Evolutionary conservation across 106 monocot species (phyloP), one percentile per base, ranked within the genome.

Genomic region (Dendrobium catenatum): DNA sequence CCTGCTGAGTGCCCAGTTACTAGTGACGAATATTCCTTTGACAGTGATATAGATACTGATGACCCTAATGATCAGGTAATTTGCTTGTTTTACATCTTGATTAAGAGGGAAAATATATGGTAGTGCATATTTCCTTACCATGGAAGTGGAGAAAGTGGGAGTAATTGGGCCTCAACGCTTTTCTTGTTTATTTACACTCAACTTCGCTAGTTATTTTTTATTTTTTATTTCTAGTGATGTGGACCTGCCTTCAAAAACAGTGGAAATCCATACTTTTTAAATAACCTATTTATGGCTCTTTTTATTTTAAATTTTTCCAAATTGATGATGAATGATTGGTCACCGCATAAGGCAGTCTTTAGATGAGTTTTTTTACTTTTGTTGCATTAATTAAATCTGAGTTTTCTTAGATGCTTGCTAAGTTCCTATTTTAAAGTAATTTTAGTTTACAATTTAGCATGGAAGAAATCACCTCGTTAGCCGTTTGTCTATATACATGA

Each of bases 41-140:
- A 76, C 16, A 15, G 51, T 76, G 76, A 51, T 51, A 5, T 24
- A 22, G 46, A 26, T 76, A 48, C 48, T 48, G 76, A 76, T 27
- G 46, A 76, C 26, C 51, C 76, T 76, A 47, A 26, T 76, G 76
- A 76, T 76, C 4, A 49, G 76, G 76, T 76, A 76, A 49, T 22
- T 49, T 29, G 27, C 20, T 26, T 24, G 70, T 24, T 16, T 3
- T 15, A 9, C 42, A 19, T 31, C 20, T 73, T 73, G 73, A 42
- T 42, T 51, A 51, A 51, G 51, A 51, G 8, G 51, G 51, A 3
- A 75, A 75, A 41, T 43, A 18, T 76, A 76, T 13, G 27, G 26
- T 49, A 49, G 76, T 9, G 42, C 48, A 49, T 42, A 46, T 24
- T 51, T 76, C 4, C 26, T 49, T 49, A 51, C 15, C 13, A 18